Percentiles rank a stretch among this genome's conserved stretches.
phyloP scores from a whole-genome alignment of 139 green algal genomes.

The Chlamydomonas applanata region DNA sequence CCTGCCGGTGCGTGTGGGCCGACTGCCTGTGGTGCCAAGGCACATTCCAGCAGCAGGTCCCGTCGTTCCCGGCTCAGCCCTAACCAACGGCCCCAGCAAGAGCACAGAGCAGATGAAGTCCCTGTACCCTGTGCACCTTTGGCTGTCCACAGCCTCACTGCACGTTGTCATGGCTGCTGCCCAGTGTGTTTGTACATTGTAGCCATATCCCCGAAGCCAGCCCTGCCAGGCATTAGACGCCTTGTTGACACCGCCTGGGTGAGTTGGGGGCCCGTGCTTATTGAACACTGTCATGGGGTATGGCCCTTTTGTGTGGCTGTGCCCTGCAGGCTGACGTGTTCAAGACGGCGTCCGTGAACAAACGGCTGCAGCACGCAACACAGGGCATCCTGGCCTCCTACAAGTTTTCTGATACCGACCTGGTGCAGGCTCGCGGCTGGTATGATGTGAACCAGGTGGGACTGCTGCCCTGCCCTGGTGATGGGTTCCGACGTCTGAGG shows the following conservation, averaged over 20 bases:
- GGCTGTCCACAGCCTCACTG: no score
- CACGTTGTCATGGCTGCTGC: no score
- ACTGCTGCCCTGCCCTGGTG: not conserved
- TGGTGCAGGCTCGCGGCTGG: slow-evolving; percentile 20
- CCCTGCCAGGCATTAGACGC: not conserved
- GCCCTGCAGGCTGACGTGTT: slow-evolving; percentile 19
- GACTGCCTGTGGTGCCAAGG: not conserved
- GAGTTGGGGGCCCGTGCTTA: no score
- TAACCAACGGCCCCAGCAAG: no score
- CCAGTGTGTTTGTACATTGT: no score
- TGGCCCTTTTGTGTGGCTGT: no score
- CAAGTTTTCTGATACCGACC: slow-evolving; percentile 9
- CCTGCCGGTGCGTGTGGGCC: slow-evolving; percentile 8
- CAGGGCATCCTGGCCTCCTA: slow-evolving; percentile 15
- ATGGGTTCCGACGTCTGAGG: no score
- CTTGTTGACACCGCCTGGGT: not conserved
- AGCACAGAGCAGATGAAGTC: no score
- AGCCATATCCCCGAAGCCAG: not conserved
- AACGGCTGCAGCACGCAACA: slow-evolving; percentile 14
- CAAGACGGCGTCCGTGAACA: slow-evolving; percentile 3
- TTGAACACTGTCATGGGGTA: not conserved
- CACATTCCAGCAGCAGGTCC: no score
- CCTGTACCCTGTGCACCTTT: no score
- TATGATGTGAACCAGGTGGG: slow-evolving; percentile 13
- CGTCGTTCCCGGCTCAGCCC: no score